These are phyloP conservation scores for Aspergillus egyptiacus DNA, from an alignment of 495 filamentous ascomycete genomes.

Conservation along the genomic window DNA sequence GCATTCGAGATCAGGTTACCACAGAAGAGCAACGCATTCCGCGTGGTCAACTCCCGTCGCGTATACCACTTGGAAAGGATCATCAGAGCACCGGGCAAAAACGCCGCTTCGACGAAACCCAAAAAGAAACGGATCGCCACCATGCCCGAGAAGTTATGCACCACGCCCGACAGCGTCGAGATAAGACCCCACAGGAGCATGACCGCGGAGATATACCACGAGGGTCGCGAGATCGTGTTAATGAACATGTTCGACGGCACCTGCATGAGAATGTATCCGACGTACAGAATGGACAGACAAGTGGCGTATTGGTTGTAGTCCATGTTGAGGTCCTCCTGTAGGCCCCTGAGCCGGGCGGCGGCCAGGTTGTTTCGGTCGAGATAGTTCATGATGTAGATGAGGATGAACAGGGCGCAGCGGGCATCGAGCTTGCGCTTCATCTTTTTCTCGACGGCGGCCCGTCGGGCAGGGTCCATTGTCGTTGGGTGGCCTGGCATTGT, in stretches of 20 bases:
- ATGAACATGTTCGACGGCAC: slow-evolving; percentile 42
- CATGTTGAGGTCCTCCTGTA: slow-evolving; percentile 21
- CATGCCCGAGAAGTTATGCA: slow-evolving; percentile 53
- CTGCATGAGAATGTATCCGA: slow-evolving; percentile 5
- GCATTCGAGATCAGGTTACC: slow-evolving; percentile 52
- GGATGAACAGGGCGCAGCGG: slow-evolving; percentile 26
- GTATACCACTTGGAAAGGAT: slow-evolving; percentile 47
- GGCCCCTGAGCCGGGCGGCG: slow-evolving; percentile 24
- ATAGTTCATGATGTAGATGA: slow-evolving; percentile 33
- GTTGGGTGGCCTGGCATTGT: background rate
- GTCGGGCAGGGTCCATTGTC: background rate
- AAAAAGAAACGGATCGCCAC: slow-evolving; percentile 65
- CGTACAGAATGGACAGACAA: slow-evolving; percentile 1
- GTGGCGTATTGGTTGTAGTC: slow-evolving; percentile 19
- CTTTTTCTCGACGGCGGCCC: background rate
- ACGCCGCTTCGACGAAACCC: slow-evolving; percentile 54
- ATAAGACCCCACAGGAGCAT: slow-evolving; percentile 74
- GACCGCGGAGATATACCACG: slow-evolving; percentile 56
- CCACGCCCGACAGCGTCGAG: slow-evolving; percentile 55
- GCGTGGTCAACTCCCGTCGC: slow-evolving; percentile 35
- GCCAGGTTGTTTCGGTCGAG: slow-evolving; percentile 27
- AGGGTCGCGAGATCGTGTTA: slow-evolving; percentile 50
- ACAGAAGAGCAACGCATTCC: slow-evolving; percentile 41
- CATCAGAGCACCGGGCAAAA: slow-evolving; percentile 25
- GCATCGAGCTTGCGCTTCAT: slow-evolving; percentile 30